Evolutionary conservation across 2,329 filamentous ascomycete genomes (phyloP).

Genomic region (Teratosphaeria gauchensis): DNA sequence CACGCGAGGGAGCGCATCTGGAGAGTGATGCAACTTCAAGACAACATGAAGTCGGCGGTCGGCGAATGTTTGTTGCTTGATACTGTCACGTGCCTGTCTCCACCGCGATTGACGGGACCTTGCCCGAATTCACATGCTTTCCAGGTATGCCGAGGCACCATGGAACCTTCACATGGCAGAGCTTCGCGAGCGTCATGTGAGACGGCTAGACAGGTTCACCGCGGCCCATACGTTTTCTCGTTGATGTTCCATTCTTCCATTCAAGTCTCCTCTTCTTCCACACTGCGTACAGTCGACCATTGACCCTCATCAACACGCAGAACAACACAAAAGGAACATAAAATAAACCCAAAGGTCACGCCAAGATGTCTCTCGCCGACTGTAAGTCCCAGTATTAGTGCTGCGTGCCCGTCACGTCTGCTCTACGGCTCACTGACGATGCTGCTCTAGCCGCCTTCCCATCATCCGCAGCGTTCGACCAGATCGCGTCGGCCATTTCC

Average conservation of each 20-base stretch:
- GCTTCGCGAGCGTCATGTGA: neutral
- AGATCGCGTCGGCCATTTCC: constrained; percentile 64
- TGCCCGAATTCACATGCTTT: neutral
- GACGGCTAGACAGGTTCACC: neutral
- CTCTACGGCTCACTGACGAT: neutral
- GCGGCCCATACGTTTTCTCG: neutral
- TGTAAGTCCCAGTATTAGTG: neutral
- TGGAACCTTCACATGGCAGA: neutral
- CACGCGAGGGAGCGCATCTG: neutral
- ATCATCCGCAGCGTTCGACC: constrained; percentile 82
- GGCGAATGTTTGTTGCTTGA: neutral
- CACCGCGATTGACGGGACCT: too few species aligned
- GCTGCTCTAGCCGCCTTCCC: constrained; percentile 54
- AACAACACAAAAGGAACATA: neutral
- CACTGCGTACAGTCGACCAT: neutral
- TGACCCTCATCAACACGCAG: neutral
- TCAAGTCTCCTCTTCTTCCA: neutral
- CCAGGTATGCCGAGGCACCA: neutral
- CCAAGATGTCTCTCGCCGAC: neutral
- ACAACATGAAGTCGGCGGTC: neutral
- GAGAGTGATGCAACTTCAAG: neutral
- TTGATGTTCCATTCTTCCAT: neutral
- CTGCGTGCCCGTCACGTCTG: neutral
- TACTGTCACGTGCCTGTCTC: neutral
- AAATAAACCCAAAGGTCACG: neutral